These are phyloP conservation scores for Leptographium procerum DNA, from an alignment of 2,329 filamentous ascomycete genomes.

Conservation along the genomic window DNA sequence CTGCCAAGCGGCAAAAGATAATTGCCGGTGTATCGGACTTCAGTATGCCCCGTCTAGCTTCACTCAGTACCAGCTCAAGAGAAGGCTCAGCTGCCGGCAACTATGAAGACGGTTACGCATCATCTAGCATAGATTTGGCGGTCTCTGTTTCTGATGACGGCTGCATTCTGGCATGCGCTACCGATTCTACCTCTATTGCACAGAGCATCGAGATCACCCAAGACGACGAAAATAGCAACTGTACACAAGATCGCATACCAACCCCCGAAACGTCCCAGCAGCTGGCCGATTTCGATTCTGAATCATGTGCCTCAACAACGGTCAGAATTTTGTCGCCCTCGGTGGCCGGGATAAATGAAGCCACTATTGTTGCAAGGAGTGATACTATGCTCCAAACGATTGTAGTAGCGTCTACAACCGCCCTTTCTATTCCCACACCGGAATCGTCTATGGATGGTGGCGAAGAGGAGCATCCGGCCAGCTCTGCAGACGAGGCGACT, in stretches of 20 bases:
- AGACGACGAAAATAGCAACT: slow-evolving; percentile 15
- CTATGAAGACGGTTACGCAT: background rate
- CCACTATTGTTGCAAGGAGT: background rate
- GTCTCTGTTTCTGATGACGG: too few species aligned
- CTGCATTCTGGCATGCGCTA: slow-evolving; percentile 24
- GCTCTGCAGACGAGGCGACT: background rate
- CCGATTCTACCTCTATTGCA: slow-evolving; percentile 21
- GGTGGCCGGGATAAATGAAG: background rate
- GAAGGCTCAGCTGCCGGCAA: slow-evolving; percentile 23
- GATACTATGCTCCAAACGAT: background rate
- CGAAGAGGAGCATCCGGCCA: slow-evolving; percentile 1
- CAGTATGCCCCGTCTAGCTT: slow-evolving; percentile 18
- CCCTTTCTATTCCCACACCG: slow-evolving; percentile 5
- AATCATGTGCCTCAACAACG: background rate
- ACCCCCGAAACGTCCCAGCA: slow-evolving; percentile 7
- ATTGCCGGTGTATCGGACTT: slow-evolving; percentile 6
- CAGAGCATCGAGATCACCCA: slow-evolving; percentile 18
- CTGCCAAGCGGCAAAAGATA: slow-evolving; percentile 39
- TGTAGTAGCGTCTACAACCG: background rate
- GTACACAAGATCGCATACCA: slow-evolving; percentile 2
- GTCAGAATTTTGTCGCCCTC: too few species aligned
- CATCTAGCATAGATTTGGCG: too few species aligned
- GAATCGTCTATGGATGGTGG: slow-evolving; percentile 4
- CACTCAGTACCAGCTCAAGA: slow-evolving; percentile 22
- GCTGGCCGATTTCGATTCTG: background rate